A percentile compares a stretch with the other conserved stretches of the same genome.
These are phyloP conservation scores for Tardiomyces blankii DNA, from an alignment of 1,139 yeast species.

Conservation along the genomic window DNA sequence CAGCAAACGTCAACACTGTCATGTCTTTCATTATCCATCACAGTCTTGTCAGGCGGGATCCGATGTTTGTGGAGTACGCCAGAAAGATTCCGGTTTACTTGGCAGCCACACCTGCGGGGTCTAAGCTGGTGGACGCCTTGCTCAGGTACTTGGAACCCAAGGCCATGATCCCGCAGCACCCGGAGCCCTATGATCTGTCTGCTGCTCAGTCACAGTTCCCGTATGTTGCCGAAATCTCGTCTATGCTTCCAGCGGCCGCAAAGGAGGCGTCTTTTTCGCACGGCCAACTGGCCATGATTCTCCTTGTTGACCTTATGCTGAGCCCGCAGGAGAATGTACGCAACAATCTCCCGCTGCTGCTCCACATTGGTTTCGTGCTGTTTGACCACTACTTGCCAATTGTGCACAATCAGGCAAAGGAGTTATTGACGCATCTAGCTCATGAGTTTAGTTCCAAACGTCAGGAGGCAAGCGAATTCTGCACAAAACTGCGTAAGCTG, in stretches of 20 bases:
- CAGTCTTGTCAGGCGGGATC: conserved; percentile 61
- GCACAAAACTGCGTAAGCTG: conserved; percentile 16
- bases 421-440: conserved; percentile 61
- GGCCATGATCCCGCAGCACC: conserved; percentile 69
- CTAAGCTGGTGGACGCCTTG: conserved; percentile 50
- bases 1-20: conserved; percentile 60
- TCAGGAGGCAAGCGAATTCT: conserved; percentile 30
- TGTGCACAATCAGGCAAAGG: conserved; percentile 78
- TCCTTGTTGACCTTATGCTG: conserved; percentile 69
- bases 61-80: conserved; percentile 65
- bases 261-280: conserved; percentile 73
- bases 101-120: conserved; percentile 47
- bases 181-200: conserved; percentile 21
- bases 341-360: conserved; percentile 52
- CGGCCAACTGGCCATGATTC: conserved; percentile 79
- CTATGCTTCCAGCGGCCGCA: conserved; percentile 44
- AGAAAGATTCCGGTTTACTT: conserved; percentile 74
- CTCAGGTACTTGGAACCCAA: conserved; percentile 67
- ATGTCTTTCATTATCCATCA: conserved; percentile 58
- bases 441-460: conserved; percentile 50
- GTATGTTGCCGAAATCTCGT: conserved; percentile 63
- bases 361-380: conserved; percentile 73
- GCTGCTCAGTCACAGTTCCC: conserved; percentile 37
- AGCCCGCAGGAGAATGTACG: conserved; percentile 25
- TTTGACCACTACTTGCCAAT: conserved; percentile 78